These are phyloP conservation scores for Mycena rosella DNA, from an alignment of 768 basidiomycete species.

Conservation along the genomic window DNA sequence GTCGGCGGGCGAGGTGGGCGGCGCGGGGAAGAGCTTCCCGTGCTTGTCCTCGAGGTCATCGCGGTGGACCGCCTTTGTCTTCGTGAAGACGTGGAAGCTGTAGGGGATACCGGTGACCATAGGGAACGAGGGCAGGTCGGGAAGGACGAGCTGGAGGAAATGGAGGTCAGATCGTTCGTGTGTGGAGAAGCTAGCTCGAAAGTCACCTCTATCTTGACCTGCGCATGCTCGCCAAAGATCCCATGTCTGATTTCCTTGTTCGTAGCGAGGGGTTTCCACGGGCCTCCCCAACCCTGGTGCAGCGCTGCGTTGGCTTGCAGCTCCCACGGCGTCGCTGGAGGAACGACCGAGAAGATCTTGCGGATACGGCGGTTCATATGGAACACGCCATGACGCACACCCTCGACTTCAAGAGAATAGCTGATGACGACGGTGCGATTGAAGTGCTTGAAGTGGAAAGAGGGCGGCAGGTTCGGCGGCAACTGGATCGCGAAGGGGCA, in stretches of 20 bases:
- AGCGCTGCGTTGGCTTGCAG: constrained; percentile 9
- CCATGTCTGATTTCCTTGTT: constrained; percentile 29
- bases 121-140: constrained; percentile 31
- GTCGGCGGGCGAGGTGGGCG: constrained; percentile 27
- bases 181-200: background rate
- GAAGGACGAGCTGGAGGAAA: constrained; percentile 22
- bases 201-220: constrained; percentile 31
- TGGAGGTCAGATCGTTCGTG: background rate
- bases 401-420: constrained; percentile 32
- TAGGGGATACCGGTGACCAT: constrained; percentile 31
- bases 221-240: constrained; percentile 29
- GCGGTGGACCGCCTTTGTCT: constrained; percentile 31
- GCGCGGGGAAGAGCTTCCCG: constrained; percentile 35
- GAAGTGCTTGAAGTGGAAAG: constrained; percentile 22
- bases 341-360: constrained; percentile 29
- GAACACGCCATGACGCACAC: constrained; percentile 27
- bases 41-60: constrained; percentile 29
- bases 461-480: constrained; percentile 26
- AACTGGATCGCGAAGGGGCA: constrained; percentile 33
- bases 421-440: constrained; percentile 21
- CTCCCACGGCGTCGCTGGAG: constrained; percentile 18
- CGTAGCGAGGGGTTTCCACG: constrained; percentile 19
- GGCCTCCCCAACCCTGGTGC: constrained; percentile 23
- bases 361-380: constrained; percentile 25
- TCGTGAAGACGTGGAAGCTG: constrained; percentile 30